Percentiles rank a stretch among this genome's conserved stretches.
Evolutionary conservation across 441 rosid genomes (phyloP).

Genomic region (Corymbia citriodora): DNA sequence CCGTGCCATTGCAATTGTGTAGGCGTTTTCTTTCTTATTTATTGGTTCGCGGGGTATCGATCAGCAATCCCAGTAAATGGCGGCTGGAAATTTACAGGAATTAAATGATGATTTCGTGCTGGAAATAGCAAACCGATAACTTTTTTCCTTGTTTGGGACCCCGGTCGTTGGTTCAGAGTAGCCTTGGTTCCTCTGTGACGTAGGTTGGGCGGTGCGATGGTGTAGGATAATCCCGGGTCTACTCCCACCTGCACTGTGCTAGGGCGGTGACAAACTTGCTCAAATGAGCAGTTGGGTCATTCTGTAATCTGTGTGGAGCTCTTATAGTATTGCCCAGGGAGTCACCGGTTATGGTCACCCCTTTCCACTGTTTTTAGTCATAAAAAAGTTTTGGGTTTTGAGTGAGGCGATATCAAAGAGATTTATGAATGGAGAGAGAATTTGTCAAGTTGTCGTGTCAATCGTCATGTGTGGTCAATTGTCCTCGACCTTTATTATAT

Average conservation of each 20-base stretch:
- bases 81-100: background rate
- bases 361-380: background rate
- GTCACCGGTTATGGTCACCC: accelerated
- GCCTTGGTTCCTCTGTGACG: background rate
- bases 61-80: background rate
- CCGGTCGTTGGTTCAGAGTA: background rate
- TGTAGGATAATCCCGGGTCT: background rate
- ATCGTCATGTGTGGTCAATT: background rate
- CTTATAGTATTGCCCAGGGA: background rate
- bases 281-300: background rate
- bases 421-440: background rate
- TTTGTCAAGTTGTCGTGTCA: background rate
- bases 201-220: background rate
- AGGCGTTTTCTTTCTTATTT: background rate
- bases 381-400: background rate
- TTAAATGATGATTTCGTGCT: background rate
- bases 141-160: background rate
- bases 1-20: background rate
- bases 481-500: accelerated
- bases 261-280: background rate
- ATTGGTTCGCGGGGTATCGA: background rate
- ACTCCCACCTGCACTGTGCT: background rate
- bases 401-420: background rate
- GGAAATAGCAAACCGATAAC: background rate
- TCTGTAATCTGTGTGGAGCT: background rate